Percentiles rank a stretch among this genome's conserved stretches.
Evolutionary conservation across 2,329 filamentous ascomycete species (phyloP).

Genomic region (Xylariaceae sp.): DNA sequence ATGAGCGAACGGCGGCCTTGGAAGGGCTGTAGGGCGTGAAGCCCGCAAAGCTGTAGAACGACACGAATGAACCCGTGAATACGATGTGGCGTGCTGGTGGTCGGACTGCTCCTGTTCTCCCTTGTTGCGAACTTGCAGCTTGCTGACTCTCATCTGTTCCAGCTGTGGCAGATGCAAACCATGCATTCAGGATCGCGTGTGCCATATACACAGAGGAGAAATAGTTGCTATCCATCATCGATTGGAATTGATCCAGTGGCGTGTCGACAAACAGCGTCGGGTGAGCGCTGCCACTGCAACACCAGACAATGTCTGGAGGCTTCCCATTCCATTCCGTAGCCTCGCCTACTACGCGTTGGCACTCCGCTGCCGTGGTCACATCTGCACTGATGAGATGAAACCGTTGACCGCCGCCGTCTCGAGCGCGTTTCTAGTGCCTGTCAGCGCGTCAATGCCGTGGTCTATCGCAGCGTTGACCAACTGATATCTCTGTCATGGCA

Average conservation of each 20-base stretch:
- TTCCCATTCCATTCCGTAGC: constrained; percentile 57
- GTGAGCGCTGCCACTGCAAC: constrained; percentile 61
- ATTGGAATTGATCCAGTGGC: constrained; percentile 30
- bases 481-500: constrained; percentile 52
- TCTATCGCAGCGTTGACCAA: constrained; percentile 24
- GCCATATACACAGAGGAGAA: constrained; percentile 37
- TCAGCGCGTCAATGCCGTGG: neutral
- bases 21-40: constrained; percentile 63
- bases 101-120: neutral
- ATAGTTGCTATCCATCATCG: constrained; percentile 38
- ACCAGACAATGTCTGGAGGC: constrained; percentile 63
- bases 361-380: constrained; percentile 53
- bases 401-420: constrained; percentile 48
- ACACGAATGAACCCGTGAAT: constrained; percentile 61
- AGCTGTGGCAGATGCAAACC: constrained; percentile 18
- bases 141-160: neutral
- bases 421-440: constrained; percentile 41
- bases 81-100: constrained; percentile 53
- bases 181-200: constrained; percentile 30
- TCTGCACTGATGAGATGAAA: constrained; percentile 65
- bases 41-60: constrained; percentile 59
- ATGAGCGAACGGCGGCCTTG: constrained; percentile 62
- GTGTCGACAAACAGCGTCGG: constrained; percentile 37
- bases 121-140: neutral
- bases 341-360: constrained; percentile 53